These are phyloP conservation scores for Xylariaceae sp. DNA, from an alignment of 2,329 filamentous ascomycete species.

Conservation along the genomic window DNA sequence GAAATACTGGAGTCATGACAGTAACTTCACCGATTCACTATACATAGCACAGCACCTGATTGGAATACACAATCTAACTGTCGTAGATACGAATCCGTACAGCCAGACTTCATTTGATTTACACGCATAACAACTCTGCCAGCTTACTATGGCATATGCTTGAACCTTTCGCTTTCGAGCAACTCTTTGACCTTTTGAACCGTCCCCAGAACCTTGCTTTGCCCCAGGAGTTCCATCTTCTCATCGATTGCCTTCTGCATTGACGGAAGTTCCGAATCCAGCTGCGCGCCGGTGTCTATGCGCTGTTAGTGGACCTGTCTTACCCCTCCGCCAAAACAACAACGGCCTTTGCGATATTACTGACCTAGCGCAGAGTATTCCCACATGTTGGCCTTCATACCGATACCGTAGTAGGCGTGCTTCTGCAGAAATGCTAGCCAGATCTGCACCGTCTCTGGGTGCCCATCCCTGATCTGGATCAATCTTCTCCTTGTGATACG, in stretches of 20 bases:
- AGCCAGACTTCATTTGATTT: conserved; percentile 16
- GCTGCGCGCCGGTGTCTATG: conserved; percentile 45
- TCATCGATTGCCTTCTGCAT: conserved; percentile 40
- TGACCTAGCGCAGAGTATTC: conserved; percentile 71
- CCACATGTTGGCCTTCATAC: conserved; percentile 98
- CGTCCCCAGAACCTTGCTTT: conserved; percentile 45
- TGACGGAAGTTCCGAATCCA: conserved; percentile 35
- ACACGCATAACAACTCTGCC: conserved; percentile 6
- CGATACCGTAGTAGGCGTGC: conserved; percentile 90
- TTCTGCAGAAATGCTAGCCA: conserved; percentile 93
- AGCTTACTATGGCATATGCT: conserved; percentile 29
- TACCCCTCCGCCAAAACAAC: neutral
- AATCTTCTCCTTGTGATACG: conserved; percentile 77
- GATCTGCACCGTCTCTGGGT: conserved; percentile 79
- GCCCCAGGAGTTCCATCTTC: conserved; percentile 52
- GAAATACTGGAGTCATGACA: neutral
- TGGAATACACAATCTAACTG: conserved; percentile 19
- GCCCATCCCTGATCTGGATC: conserved; percentile 88
- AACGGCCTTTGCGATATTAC: conserved; percentile 17
- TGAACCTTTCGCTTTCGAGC: conserved; percentile 47
- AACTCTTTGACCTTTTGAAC: conserved; percentile 53
- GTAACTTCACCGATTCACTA: neutral
- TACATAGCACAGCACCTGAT: conserved; percentile 7
- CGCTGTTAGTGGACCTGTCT: conserved; percentile 11
- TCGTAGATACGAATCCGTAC: conserved; percentile 5